Percentiles rank a stretch among this genome's conserved stretches.
Evolutionary conservation across 306 rosid species (phyloP).

Genomic region (Trifolium subterraneum): DNA sequence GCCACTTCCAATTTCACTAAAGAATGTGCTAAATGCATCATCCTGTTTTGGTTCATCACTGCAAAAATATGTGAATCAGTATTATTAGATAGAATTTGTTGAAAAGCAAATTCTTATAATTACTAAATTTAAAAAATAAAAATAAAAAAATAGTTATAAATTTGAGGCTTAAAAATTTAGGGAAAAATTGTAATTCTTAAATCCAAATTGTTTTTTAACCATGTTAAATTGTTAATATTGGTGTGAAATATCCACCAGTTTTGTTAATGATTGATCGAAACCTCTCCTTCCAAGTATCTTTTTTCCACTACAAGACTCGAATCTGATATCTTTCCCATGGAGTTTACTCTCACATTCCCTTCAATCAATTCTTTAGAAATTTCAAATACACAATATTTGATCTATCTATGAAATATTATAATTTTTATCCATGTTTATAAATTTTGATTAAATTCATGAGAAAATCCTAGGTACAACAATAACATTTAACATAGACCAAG

Average conservation of each 20-base stretch:
- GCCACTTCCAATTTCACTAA: conserved; percentile 71
- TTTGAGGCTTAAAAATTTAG: background rate
- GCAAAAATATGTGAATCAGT: conserved; percentile 24
- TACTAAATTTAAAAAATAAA: too few species aligned
- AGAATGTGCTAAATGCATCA: conserved; percentile 79
- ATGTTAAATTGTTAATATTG: too few species aligned
- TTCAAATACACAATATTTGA: background rate
- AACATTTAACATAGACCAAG: background rate
- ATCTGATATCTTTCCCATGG: too few species aligned
- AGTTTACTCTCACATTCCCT: too few species aligned
- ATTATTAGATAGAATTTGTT: background rate
- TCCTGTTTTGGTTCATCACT: conserved; percentile 60
- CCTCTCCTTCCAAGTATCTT: background rate
- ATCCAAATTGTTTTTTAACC: background rate
- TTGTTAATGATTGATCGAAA: background rate
- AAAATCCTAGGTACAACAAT: background rate
- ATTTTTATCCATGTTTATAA: background rate
- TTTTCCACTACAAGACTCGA: background rate
- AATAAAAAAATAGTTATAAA: background rate
- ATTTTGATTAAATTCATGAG: background rate
- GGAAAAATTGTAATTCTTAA: too few species aligned
- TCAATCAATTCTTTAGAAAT: background rate
- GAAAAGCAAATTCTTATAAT: background rate
- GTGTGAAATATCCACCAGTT: too few species aligned
- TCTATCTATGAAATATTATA: background rate